Conservation (phyloP, 129 eudicot species). For the Smallanthus sonchifolius region DNA sequence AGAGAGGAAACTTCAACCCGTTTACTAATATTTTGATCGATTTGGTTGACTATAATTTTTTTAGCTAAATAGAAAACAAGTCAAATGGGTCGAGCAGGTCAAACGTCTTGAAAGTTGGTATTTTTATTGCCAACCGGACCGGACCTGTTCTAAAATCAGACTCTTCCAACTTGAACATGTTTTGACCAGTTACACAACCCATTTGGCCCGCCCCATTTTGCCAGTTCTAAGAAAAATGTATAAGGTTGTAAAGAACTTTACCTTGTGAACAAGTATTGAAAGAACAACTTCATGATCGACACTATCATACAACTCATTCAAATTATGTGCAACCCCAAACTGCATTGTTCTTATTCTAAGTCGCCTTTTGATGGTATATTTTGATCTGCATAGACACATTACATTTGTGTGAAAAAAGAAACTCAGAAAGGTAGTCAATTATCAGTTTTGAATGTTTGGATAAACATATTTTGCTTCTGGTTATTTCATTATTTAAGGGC, state of each 20-base stretch:
- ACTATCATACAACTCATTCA: slow-evolving; percentile 81
- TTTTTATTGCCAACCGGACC: neutral
- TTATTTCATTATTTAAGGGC: neutral
- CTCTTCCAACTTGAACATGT: neutral
- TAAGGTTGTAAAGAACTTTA: slow-evolving; percentile 6
- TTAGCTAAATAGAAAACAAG: neutral
- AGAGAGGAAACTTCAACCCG: neutral
- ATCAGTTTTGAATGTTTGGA: neutral
- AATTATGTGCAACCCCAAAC: slow-evolving; percentile 68
- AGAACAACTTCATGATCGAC: slow-evolving; percentile 92
- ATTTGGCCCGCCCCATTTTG: neutral
- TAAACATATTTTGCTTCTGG: neutral
- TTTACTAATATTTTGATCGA: neutral
- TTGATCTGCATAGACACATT: slow-evolving; percentile 44
- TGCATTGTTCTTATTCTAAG: slow-evolving; percentile 88
- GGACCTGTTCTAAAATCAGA: neutral
- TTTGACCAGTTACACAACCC: neutral
- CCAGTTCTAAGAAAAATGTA: neutral
- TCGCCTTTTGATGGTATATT: slow-evolving; percentile 70
- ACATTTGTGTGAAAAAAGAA: neutral
- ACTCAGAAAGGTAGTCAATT: neutral
- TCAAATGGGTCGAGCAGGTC: neutral
- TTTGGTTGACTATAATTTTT: neutral
- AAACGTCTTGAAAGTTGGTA: neutral
- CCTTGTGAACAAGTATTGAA: slow-evolving; percentile 95